Evolutionary conservation across 2,329 filamentous ascomycete genomes (phyloP), one percentile per base, ranked within the genome.

Genomic region (Verticillium tricorpus): DNA sequence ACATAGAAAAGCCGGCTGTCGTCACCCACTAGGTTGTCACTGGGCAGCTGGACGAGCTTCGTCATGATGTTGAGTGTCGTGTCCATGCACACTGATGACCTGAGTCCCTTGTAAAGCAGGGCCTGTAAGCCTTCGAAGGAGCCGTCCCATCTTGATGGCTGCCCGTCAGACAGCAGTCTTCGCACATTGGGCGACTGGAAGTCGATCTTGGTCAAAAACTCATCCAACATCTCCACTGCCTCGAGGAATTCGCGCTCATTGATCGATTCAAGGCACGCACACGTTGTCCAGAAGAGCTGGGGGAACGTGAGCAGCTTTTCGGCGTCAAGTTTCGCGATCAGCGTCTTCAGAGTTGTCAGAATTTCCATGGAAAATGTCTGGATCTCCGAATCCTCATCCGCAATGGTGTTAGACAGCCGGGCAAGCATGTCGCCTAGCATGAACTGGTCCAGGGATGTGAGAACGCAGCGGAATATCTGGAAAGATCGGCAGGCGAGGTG

Each of bases 301-400:
- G 95, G 95, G 67, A 97, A 97, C n/a, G 88, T 87, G 57, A 96
- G 77, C 2, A 99, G 82, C 71, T 93, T 90, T 40, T 90, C 85
- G 0, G 90, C 83, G 22, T 93, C 89, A 32, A 98, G 79, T 61
- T 94, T 95, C 67, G 88, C 85, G 62, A 99, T 96, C 55, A 99
- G 89, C 0, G 93, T 93, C 71, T 96, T 93, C 59, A 99, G 76
- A 0, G 96, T 99, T 0, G 93, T 97, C 60, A 99, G 77, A 62
- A 99, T 98, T 72, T 99, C 96, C 89, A 98, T 94, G 0, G 95
- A 96, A 70, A 99, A 99, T 0, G 93, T 94, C 70, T 97, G 92
- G 60, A 97, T 96, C 76, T 98, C 94, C 0, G 88, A 85, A 70
- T 97, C 92, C 68, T 97, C 93, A 66, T 98, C 94, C 0, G 96